Conservation (phyloP, 208 protist species). For the Angomonas deanei region DNA sequence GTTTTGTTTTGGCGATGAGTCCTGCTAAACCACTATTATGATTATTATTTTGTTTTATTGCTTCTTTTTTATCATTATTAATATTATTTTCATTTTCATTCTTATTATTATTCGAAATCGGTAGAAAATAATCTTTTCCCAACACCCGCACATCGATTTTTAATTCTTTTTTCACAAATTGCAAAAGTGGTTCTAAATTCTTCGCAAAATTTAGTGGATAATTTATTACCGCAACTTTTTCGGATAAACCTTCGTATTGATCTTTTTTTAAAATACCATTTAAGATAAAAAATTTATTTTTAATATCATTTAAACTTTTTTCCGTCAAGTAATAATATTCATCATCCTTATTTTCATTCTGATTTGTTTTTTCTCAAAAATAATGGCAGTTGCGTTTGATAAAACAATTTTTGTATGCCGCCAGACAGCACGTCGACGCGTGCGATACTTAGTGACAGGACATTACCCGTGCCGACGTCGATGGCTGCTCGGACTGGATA, state of each 20-base stretch:
- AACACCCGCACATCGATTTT: conserved; percentile 66
- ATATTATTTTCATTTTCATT: not conserved
- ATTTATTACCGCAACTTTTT: not conserved
- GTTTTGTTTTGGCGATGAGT: not conserved
- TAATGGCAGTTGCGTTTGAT: conserved; percentile 79
- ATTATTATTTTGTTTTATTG: not conserved
- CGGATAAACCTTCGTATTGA: not conserved
- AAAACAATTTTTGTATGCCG: conserved; percentile 54
- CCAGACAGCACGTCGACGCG: conserved; percentile 59
- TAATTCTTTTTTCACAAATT: conserved; percentile 10
- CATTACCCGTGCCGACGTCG: conserved; percentile 78
- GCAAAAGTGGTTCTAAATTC: not conserved
- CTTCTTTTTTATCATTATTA: not conserved
- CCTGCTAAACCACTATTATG: not conserved
- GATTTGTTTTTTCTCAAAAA: conserved; percentile 28
- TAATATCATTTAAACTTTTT: not conserved
- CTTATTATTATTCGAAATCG: not conserved
- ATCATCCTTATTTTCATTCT: not conserved
- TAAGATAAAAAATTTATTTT: not conserved
- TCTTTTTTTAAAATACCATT: not conserved
- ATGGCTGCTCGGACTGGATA: conserved; percentile 85
- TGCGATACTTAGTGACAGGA: conserved; percentile 59
- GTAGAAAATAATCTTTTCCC: conserved; percentile 21
- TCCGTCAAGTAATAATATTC: not conserved
- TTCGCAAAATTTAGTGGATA: not conserved